phyloP scores from a whole-genome alignment of 331 rosid genomes.

The Acacia pycnantha region DNA sequence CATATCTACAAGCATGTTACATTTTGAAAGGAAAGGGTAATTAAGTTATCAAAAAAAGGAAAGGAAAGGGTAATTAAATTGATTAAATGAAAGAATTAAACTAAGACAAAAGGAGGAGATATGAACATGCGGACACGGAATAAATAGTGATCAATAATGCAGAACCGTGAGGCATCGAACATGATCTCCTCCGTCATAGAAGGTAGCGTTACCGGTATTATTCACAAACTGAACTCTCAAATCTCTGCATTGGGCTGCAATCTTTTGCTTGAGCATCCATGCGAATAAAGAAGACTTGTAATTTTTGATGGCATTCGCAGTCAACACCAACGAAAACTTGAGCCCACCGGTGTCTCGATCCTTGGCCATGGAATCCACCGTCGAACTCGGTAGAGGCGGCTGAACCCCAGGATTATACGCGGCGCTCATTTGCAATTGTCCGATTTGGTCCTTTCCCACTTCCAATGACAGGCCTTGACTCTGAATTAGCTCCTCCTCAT shows the following conservation, averaged over 20 bases:
- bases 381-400: not conserved
- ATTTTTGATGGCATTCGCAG: not conserved
- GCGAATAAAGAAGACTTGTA: not conserved
- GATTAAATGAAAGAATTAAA: not conserved
- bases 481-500: not conserved
- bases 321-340: not conserved
- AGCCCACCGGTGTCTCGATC: slow-evolving; percentile 17
- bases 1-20: not conserved
- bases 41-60: no score
- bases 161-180: not conserved
- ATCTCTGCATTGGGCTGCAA: not conserved
- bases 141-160: not conserved
- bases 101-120: not conserved
- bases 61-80: not conserved
- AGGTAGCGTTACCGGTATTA: not conserved
- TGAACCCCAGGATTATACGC: not conserved
- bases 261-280: not conserved
- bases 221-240: slow-evolving; percentile 30
- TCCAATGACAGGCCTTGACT: not conserved
- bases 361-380: not conserved
- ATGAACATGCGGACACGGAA: not conserved
- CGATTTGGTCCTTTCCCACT: not conserved
- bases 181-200: slow-evolving; percentile 15
- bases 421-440: not conserved
- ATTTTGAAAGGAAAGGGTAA: not conserved